Evolutionary conservation across 495 filamentous ascomycete species (phyloP).

Genomic region (Trichoderma orchidacearum): DNA sequence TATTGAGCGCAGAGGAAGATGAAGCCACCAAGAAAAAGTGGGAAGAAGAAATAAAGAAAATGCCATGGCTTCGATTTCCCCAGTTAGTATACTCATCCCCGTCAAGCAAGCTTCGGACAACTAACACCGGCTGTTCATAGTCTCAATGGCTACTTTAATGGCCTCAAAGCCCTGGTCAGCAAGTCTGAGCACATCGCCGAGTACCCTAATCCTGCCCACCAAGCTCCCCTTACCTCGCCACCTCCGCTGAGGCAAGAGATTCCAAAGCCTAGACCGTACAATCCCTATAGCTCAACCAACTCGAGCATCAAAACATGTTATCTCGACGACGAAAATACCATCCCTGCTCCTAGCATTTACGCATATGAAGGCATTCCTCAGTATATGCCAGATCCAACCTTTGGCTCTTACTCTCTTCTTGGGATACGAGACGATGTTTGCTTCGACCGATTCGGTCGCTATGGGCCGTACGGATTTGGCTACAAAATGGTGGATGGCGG

Average conservation of each 20-base stretch:
- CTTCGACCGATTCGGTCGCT: constrained; percentile 83
- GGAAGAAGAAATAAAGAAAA: constrained; percentile 10
- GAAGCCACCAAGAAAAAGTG: constrained; percentile 4
- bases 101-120: not conserved
- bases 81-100: constrained; percentile 20
- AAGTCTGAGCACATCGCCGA: constrained; percentile 53
- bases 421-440: constrained; percentile 76
- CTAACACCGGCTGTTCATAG: constrained; percentile 8
- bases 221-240: constrained; percentile 11
- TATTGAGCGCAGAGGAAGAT: constrained; percentile 1
- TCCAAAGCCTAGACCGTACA: constrained; percentile 44
- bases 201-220: constrained; percentile 43
- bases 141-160: constrained; percentile 68
- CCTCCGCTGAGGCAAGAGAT: constrained; percentile 18
- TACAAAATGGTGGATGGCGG: constrained; percentile 67
- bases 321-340: constrained; percentile 45
- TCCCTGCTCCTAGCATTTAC: constrained; percentile 50
- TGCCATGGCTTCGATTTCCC: constrained; percentile 25
- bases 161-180: constrained; percentile 54
- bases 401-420: constrained; percentile 68
- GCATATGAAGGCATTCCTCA: constrained; percentile 59
- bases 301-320: constrained; percentile 65
- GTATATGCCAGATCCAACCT: constrained; percentile 66
- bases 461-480: constrained; percentile 83
- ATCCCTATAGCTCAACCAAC: constrained; percentile 47